A percentile compares a stretch with the other conserved stretches of the same genome.
These are phyloP conservation scores for Penicillium sp. DNA, from an alignment of 2,329 filamentous ascomycete genomes.

Conservation along the genomic window DNA sequence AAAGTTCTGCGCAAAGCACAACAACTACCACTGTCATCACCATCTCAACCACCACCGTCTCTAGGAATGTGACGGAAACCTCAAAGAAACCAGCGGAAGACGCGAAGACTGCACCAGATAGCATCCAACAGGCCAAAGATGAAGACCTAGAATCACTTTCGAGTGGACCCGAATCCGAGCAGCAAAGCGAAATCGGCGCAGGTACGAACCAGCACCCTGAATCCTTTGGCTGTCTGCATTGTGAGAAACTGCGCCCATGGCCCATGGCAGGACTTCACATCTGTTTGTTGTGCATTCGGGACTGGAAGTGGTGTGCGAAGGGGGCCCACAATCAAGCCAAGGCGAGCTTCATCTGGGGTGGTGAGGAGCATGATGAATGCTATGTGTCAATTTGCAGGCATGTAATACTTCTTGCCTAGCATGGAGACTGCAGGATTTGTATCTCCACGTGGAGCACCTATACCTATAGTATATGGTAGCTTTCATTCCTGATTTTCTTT, in stretches of 20 bases:
- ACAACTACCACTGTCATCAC: not conserved
- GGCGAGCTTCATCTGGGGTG: not conserved
- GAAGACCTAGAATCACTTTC: not conserved
- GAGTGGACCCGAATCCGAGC: not conserved
- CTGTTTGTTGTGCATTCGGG: slow-evolving; percentile 1
- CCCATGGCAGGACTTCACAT: not conserved
- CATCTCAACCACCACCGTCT: not conserved
- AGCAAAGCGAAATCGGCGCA: not conserved
- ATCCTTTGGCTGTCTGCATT: not conserved
- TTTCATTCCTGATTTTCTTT: not conserved
- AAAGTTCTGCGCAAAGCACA: not conserved
- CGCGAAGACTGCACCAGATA: not conserved
- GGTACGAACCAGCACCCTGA: not conserved
- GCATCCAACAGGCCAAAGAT: too few relatives aligned
- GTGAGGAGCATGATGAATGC: not conserved
- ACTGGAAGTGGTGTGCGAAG: slow-evolving; percentile 4
- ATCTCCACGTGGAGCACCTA: not conserved
- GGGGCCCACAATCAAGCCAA: not conserved
- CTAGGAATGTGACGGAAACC: not conserved
- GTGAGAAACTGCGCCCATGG: not conserved
- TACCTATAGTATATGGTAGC: not conserved
- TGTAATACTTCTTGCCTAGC: not conserved
- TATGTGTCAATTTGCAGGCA: not conserved
- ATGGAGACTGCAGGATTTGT: not conserved
- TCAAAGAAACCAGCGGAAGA: not conserved